phyloP scores from a whole-genome alignment of 2,329 filamentous ascomycete species.

The Diplodia corticola region DNA sequence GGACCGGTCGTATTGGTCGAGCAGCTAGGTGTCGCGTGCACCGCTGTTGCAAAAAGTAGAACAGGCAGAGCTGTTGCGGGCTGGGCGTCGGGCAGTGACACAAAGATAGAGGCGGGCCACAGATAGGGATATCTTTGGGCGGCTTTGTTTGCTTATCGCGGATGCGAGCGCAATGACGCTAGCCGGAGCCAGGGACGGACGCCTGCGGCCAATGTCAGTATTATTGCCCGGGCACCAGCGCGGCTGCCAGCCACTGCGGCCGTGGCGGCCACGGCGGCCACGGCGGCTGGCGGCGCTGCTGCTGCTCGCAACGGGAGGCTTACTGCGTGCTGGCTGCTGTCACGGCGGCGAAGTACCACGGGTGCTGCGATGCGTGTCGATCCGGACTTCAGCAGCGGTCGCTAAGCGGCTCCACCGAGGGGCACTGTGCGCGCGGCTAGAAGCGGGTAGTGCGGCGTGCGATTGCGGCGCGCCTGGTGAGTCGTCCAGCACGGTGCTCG shows the following conservation, averaged over 20 bases:
- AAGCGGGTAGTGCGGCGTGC: neutral
- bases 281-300: neutral
- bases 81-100: neutral
- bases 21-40: constrained; percentile 18
- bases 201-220: constrained; percentile 11
- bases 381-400: neutral
- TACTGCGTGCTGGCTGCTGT: neutral
- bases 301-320: neutral
- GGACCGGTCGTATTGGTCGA: constrained; percentile 16
- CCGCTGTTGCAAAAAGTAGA: neutral
- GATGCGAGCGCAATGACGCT: constrained; percentile 7
- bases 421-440: constrained; percentile 18
- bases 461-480: neutral
- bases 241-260: neutral
- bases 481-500: constrained; percentile 1
- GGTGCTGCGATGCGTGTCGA: constrained; percentile 10
- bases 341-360: neutral
- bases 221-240: constrained; percentile 6
- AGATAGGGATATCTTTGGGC: constrained; percentile 19
- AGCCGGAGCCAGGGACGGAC: constrained; percentile 18
- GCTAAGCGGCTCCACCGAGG: constrained; percentile 1
- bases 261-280: neutral
- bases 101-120: constrained; percentile 6
- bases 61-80: neutral
- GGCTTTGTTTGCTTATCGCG: constrained; percentile 23